These are phyloP conservation scores for Verticillium albo-atrum DNA, from an alignment of 2,329 filamentous ascomycete species.

Conservation along the genomic window DNA sequence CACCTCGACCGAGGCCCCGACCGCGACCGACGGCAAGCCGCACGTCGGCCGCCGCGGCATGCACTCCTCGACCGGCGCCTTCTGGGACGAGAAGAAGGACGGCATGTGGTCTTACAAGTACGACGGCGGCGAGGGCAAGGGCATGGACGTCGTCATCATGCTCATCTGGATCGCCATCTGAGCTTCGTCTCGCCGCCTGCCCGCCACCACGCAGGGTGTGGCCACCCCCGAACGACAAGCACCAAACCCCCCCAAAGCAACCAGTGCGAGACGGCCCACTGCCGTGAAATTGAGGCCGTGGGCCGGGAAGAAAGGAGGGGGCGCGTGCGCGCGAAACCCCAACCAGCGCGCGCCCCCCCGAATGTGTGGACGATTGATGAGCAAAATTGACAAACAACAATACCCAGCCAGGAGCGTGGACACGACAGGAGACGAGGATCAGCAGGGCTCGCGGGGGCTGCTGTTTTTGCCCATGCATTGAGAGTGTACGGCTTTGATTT, in stretches of 20 bases:
- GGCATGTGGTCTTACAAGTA: conserved; percentile 90
- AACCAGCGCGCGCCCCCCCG: not conserved
- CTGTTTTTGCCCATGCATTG: not conserved
- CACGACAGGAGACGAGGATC: not conserved
- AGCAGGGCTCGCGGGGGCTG: not conserved
- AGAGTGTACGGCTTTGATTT: not conserved
- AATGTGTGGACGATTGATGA: not conserved
- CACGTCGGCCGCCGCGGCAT: conserved; percentile 82
- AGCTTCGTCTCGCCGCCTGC: conserved; percentile 7
- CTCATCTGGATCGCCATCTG: conserved; percentile 75
- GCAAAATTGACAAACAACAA: not conserved
- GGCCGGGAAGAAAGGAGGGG: not conserved
- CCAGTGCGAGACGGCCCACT: not conserved
- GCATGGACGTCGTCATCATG: conserved; percentile 66
- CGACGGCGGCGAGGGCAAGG: conserved; percentile 62
- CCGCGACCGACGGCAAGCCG: conserved; percentile 60
- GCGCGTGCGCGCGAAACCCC: too few species aligned
- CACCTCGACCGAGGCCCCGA: conserved; percentile 46
- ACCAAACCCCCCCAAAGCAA: not conserved
- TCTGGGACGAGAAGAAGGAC: conserved; percentile 88
- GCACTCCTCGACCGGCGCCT: conserved; percentile 81
- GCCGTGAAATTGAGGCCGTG: not conserved
- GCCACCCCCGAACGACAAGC: not conserved
- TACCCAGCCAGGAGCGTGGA: not conserved
- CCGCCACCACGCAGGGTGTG: too few species aligned